These are phyloP conservation scores for Coemansia sp. DNA, from an alignment of 192 early-diverging fungal genomes.

Conservation along the genomic window DNA sequence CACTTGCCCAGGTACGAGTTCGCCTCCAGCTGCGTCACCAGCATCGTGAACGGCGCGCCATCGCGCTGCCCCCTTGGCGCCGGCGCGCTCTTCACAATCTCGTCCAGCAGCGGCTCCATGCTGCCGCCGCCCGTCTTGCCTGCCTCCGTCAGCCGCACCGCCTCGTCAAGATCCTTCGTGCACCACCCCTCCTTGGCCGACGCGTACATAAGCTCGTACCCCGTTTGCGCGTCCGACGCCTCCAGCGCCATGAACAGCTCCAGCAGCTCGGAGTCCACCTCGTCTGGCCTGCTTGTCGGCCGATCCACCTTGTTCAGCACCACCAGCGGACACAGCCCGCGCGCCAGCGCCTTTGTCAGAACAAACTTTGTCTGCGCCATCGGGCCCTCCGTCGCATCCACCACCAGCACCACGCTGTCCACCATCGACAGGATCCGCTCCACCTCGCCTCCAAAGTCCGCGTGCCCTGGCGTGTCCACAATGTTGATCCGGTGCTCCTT, in stretches of 20 bases:
- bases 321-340: constrained; percentile 72
- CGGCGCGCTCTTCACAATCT: constrained; percentile 70
- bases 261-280: constrained; percentile 77
- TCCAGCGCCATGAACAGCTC: constrained; percentile 80
- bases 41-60: constrained; percentile 70
- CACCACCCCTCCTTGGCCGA: constrained; percentile 88
- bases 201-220: constrained; percentile 74
- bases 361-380: constrained; percentile 93
- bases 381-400: constrained; percentile 81
- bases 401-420: constrained; percentile 83
- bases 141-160: background rate
- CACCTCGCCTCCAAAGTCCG: constrained; percentile 73
- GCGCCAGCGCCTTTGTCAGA: constrained; percentile 72
- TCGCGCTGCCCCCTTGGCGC: constrained; percentile 63
- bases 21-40: constrained; percentile 84
- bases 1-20: constrained; percentile 84
- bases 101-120: constrained; percentile 72
- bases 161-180: constrained; percentile 54
- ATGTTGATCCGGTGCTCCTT: constrained; percentile 80
- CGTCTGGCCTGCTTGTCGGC: constrained; percentile 69
- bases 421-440: constrained; percentile 89
- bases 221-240: constrained; percentile 76
- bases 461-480: constrained; percentile 82
- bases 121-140: constrained; percentile 18
- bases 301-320: constrained; percentile 87